A percentile compares a stretch with the other conserved stretches of the same genome.
Evolutionary conservation across 1,284 basidiomycete genomes (phyloP).

Genomic region (Jaminaea rosea): DNA sequence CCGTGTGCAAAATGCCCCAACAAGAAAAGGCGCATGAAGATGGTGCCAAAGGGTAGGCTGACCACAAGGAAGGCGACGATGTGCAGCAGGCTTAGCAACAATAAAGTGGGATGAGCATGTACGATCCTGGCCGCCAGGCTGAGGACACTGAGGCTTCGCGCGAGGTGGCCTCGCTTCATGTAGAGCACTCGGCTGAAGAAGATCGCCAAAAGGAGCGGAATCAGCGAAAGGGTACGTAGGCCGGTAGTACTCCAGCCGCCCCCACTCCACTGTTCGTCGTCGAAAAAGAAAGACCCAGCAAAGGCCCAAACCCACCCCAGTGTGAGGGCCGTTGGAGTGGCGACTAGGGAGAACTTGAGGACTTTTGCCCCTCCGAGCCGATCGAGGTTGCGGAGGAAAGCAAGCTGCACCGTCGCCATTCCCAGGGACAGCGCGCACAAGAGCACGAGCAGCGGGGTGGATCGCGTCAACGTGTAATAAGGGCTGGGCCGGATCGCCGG

Average conservation of each 20-base stretch:
- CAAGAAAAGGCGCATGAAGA: constrained; percentile 63
- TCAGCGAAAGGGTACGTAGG: constrained; percentile 65
- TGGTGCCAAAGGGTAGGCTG: constrained; percentile 71
- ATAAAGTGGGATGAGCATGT: constrained; percentile 67
- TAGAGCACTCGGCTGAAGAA: constrained; percentile 63
- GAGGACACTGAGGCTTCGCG: constrained; percentile 63
- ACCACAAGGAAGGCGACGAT: constrained; percentile 63
- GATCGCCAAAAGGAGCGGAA: constrained; percentile 63
- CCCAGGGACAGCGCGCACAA: constrained; percentile 68
- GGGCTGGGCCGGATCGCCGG: constrained; percentile 47
- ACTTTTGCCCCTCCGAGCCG: constrained; percentile 24
- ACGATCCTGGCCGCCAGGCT: constrained; percentile 70
- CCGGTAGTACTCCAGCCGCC: constrained; percentile 73
- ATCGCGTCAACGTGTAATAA: constrained; percentile 57
- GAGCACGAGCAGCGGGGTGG: constrained; percentile 71
- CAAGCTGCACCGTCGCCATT: constrained; percentile 60
- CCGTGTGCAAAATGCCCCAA: constrained; percentile 35
- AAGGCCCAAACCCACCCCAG: constrained; percentile 79
- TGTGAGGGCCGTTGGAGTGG: constrained; percentile 65
- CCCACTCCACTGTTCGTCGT: constrained; percentile 57
- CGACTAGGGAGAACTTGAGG: constrained; percentile 24
- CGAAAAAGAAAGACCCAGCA: constrained; percentile 78
- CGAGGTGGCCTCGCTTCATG: constrained; percentile 57
- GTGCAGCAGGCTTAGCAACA: constrained; percentile 68
- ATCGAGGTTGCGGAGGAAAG: constrained; percentile 25